These are phyloP conservation scores for Trametes versicolor DNA, from an alignment of 1,284 basidiomycete species.

Conservation along the genomic window DNA sequence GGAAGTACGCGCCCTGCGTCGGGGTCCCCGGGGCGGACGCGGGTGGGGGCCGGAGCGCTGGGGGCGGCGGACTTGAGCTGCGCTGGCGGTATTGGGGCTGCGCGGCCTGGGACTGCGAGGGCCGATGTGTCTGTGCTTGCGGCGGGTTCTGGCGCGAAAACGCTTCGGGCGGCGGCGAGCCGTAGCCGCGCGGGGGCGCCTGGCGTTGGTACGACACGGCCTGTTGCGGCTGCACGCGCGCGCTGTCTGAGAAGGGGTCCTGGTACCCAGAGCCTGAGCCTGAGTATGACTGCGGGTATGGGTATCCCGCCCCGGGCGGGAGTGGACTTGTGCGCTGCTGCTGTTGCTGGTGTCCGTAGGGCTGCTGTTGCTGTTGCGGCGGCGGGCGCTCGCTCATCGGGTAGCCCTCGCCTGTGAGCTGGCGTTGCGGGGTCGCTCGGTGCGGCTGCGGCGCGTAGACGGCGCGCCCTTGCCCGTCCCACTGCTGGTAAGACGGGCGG, in stretches of 20 bases:
- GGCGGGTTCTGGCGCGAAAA: slow-evolving; percentile 7
- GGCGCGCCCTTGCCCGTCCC: slow-evolving; percentile 48
- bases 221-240: slow-evolving; percentile 11
- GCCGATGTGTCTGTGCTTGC: slow-evolving; percentile 1
- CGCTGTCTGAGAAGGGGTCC: slow-evolving; percentile 31
- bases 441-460: slow-evolving; percentile 50
- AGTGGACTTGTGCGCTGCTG: slow-evolving; percentile 19
- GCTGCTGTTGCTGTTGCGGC: background rate
- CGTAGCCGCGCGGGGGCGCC: slow-evolving; percentile 29
- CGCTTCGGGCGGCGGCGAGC: slow-evolving; percentile 30
- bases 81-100: background rate
- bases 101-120: slow-evolving; percentile 18
- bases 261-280: slow-evolving; percentile 8
- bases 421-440: slow-evolving; percentile 34
- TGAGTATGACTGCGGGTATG: slow-evolving; percentile 17
- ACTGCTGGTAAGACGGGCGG: slow-evolving; percentile 46
- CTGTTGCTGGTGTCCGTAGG: background rate
- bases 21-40: slow-evolving; percentile 33
- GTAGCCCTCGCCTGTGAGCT: slow-evolving; percentile 17
- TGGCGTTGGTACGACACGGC: slow-evolving; percentile 30
- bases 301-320: slow-evolving; percentile 30
- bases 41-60: slow-evolving; percentile 18
- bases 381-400: slow-evolving; percentile 24
- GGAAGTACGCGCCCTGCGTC: slow-evolving; percentile 35
- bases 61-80: slow-evolving; percentile 11